Conservation (phyloP, 148 eudicot genomes). For the Rhododendron henanense region DNA sequence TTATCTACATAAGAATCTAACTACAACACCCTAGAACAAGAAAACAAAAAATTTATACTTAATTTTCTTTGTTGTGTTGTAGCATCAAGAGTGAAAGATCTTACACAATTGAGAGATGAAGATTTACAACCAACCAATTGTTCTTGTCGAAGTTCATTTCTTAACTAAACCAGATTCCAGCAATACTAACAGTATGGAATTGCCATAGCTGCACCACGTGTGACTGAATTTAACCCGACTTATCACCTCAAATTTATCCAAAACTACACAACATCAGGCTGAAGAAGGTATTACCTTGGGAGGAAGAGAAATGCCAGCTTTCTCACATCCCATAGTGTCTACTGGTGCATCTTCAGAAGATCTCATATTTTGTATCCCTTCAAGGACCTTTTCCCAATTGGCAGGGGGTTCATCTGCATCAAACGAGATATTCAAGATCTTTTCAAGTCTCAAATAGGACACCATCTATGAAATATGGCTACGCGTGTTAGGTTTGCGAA, state of each 20-base stretch:
- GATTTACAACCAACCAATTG: too few relatives aligned
- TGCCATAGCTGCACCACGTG: not conserved
- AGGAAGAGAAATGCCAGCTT: conserved; percentile 73
- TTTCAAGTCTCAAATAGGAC: not conserved
- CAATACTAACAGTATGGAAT: not conserved
- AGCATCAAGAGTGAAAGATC: too few relatives aligned
- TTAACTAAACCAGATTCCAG: not conserved
- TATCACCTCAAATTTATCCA: not conserved
- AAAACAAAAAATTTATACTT: too few relatives aligned
- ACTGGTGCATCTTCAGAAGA: conserved; percentile 83
- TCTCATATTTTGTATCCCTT: conserved; percentile 77
- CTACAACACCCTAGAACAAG: too few relatives aligned
- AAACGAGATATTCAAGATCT: not conserved
- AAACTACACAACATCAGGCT: not conserved
- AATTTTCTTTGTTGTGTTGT: too few relatives aligned
- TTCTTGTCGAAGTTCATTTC: not conserved
- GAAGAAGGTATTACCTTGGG: conserved; percentile 52
- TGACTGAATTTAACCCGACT: not conserved
- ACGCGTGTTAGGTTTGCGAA: not conserved
- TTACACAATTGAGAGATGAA: too few relatives aligned
- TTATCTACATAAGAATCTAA: too few relatives aligned
- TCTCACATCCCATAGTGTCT: conserved; percentile 83
- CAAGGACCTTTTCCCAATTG: conserved; percentile 71
- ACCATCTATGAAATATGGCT: not conserved
- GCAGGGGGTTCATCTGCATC: conserved; percentile 50